Percentiles rank a stretch among this genome's conserved stretches.
These are phyloP conservation scores for Malus hybrid DNA, from an alignment of 331 rosid species.

Conservation along the genomic window DNA sequence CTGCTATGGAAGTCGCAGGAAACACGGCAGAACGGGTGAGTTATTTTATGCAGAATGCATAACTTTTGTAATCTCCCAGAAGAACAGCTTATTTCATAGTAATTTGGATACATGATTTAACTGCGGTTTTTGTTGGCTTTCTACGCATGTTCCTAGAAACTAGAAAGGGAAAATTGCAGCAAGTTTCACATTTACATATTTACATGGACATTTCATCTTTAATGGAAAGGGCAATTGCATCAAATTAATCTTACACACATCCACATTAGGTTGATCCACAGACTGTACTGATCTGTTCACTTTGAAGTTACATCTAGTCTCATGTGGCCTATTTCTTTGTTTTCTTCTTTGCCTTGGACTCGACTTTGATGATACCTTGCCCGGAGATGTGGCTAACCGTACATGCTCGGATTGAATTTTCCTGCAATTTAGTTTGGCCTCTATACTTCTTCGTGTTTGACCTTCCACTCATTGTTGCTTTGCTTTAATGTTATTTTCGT, in stretches of 20 bases:
- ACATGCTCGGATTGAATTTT: not conserved
- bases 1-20: conserved; percentile 98
- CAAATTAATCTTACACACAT: not conserved
- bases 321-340: not conserved
- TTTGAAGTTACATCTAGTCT: not conserved
- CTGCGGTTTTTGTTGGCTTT: not conserved
- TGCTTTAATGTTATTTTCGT: no score
- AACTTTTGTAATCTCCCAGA: not conserved
- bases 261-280: not conserved
- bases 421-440: not conserved
- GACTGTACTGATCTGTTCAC: not conserved
- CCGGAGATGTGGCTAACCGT: not conserved
- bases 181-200: not conserved
- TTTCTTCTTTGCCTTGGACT: not conserved
- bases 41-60: conserved; percentile 2
- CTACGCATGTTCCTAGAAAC: not conserved
- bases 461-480: no score
- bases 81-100: not conserved
- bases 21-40: conserved; percentile 82
- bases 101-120: not conserved
- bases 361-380: not conserved
- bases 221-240: not conserved
- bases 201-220: not conserved
- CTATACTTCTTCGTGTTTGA: not conserved
- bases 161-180: no score